Base-by-base conservation (phyloP, 164 flowering plant species). In the Stephania japonica region DNA sequence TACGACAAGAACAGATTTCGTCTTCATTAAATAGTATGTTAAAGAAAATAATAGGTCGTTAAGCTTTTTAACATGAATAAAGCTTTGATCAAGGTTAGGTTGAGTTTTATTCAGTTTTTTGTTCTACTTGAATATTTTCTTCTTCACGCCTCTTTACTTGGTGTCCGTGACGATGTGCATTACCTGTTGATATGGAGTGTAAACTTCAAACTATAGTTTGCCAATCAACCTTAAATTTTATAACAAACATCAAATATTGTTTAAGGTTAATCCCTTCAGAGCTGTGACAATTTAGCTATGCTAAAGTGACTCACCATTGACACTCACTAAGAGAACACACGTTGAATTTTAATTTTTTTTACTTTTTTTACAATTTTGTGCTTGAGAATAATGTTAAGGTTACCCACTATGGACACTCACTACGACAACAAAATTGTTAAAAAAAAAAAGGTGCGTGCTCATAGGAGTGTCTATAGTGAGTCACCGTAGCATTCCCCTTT, bases 131-230 rank as follows among this genome's bases (percentile, higher is more conserved):
- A 59, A 59, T 19, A 59, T 59, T 6, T 2, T 24, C n/a, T n/a
- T 21, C 21, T 7, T 2, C 63, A 56, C 5, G n/a, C 53, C 16
- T 9, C 53, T 47, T 47, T 47, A 9, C 50, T 67, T 19, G 26
- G 67, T 14, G 14, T n/a, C 70, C 62, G 19, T 25, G 67, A 32
- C 70, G 23, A 68, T 41, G 12, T 68, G 70, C 13, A 64, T 72
- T 64, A 26, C 13, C 66, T 18, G 32, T 59, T 19, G n/a, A 19
- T 42, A 62, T 27, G 6, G 21, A 59, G 65, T 59, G n/a, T 59
- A 59, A 59, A 59, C 23, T 59, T 59, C 21, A 19, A 65, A 63
- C 13, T 23, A 68, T n/a, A 42, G 9, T 68, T 8, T 68, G 26
- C 50, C 19, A 61, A 61, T 9, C 64, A 61, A 23, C 64, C 10